Percentiles rank a stretch among this genome's conserved stretches.
Evolutionary conservation across 768 basidiomycete genomes (phyloP).

Genomic region (Paxillus rubicundulus): DNA sequence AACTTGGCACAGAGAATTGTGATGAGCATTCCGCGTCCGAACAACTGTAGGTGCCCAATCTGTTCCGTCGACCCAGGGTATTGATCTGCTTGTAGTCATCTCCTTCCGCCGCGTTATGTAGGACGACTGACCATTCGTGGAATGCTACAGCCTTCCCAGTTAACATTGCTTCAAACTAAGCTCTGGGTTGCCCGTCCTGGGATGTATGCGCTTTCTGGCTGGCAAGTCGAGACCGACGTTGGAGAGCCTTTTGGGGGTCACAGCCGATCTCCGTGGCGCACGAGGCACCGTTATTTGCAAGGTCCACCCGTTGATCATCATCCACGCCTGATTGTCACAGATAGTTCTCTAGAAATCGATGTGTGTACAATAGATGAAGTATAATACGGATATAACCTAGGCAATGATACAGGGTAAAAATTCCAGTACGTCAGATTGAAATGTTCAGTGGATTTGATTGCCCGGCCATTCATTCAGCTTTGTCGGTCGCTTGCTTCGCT

Average conservation of each 20-base stretch:
- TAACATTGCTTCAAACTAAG: slow-evolving; percentile 42
- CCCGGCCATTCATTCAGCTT: slow-evolving; percentile 15
- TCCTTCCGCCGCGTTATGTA: slow-evolving; percentile 53
- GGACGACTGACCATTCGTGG: slow-evolving; percentile 71
- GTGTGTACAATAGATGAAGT: slow-evolving; percentile 2
- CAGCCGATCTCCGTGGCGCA: slow-evolving; percentile 28
- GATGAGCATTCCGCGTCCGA: slow-evolving; percentile 16
- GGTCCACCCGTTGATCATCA: slow-evolving; percentile 27
- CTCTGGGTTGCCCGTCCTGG: slow-evolving; percentile 67
- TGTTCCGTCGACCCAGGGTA: background rate
- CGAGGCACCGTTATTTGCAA: slow-evolving; percentile 42
- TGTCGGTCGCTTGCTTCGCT: slow-evolving; percentile 17
- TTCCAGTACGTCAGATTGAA: background rate
- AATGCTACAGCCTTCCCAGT: slow-evolving; percentile 48
- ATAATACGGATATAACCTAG: slow-evolving; percentile 15
- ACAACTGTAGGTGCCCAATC: slow-evolving; percentile 18
- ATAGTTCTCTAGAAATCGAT: slow-evolving; percentile 10
- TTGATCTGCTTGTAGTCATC: slow-evolving; percentile 32
- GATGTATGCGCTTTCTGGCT: slow-evolving; percentile 60
- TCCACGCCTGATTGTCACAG: slow-evolving; percentile 36
- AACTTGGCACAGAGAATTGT: slow-evolving; percentile 34
- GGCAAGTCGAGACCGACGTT: slow-evolving; percentile 70
- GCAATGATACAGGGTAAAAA: background rate
- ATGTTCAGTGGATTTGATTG: slow-evolving; percentile 17
- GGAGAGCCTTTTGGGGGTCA: slow-evolving; percentile 32